phyloP scores from a whole-genome alignment of 345 rosid genomes.

The Bruguiera parviflora region DNA sequence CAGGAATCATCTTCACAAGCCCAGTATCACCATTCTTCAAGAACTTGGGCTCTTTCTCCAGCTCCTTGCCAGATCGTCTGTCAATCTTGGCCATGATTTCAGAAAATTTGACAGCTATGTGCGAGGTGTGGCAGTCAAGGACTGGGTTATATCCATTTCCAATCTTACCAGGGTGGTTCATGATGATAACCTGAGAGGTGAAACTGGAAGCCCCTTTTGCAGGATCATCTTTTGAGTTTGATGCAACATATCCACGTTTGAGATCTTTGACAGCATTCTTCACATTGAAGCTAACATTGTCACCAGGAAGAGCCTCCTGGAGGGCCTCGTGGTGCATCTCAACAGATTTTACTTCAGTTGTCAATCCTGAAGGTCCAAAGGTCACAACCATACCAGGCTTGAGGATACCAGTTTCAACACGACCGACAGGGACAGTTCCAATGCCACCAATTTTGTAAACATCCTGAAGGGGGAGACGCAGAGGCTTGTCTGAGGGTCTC shows the following conservation, averaged over 20 bases:
- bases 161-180: conserved; percentile 45
- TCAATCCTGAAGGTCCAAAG: conserved; percentile 24
- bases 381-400: conserved; percentile 32
- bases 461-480: conserved; percentile 85
- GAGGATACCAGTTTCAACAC: conserved; percentile 24
- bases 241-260: conserved; percentile 40
- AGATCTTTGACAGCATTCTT: conserved; percentile 46
- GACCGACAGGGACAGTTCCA: conserved; percentile 62
- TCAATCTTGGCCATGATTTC: conserved; percentile 38
- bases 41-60: conserved; percentile 44
- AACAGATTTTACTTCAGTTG: conserved; percentile 30
- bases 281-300: conserved; percentile 40
- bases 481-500: conserved; percentile 91
- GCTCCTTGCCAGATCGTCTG: conserved; percentile 39
- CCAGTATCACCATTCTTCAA: conserved; percentile 42
- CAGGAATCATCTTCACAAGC: conserved; percentile 36
- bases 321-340: conserved; percentile 28
- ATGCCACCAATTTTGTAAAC: conserved; percentile 89
- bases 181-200: conserved; percentile 39
- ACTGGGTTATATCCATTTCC: conserved; percentile 32
- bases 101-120: conserved; percentile 33
- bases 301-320: conserved; percentile 33
- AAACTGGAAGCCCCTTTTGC: conserved; percentile 39
- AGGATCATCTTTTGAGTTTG: conserved; percentile 43
- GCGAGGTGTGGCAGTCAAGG: conserved; percentile 32